Conservation (phyloP, 768 basidiomycete species). For the Collybia sp. region DNA sequence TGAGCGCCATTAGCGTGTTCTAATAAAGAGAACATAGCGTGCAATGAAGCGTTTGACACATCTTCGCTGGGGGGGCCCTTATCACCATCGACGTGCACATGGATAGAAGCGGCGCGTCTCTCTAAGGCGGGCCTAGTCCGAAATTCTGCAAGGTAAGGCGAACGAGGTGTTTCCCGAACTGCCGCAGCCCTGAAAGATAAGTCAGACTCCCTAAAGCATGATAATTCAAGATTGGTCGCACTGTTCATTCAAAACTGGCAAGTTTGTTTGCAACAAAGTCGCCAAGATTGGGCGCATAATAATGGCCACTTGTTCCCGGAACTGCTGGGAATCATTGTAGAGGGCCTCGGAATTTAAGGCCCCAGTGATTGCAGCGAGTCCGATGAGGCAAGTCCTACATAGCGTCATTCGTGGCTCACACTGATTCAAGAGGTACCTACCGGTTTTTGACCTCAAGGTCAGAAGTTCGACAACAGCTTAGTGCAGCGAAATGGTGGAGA, state of each 20-base stretch:
- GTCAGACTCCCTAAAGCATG: conserved; percentile 5
- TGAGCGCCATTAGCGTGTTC: conserved; percentile 76
- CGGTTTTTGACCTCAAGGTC: conserved; percentile 77
- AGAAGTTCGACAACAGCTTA: conserved; percentile 46
- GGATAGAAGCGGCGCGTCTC: conserved; percentile 84
- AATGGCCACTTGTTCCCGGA: conserved; percentile 62
- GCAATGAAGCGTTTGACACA: conserved; percentile 70
- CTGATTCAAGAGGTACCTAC: conserved; percentile 26
- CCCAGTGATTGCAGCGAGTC: conserved; percentile 76
- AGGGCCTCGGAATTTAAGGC: conserved; percentile 83
- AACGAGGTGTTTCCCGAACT: conserved; percentile 66
- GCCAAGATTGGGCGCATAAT: conserved; percentile 70
- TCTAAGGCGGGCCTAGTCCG: conserved; percentile 74
- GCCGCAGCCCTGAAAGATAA: conserved; percentile 41
- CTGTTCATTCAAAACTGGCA: conserved; percentile 64
- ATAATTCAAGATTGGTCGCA: conserved; percentile 28
- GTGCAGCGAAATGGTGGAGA: conserved; percentile 57
- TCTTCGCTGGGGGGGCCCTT: conserved; percentile 73
- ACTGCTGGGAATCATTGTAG: conserved; percentile 68
- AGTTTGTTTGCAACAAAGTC: conserved; percentile 59
- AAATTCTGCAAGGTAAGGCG: conserved; percentile 82
- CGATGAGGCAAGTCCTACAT: conserved; percentile 76
- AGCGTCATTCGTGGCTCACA: background rate
- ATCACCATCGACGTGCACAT: conserved; percentile 85
- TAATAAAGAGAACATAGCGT: conserved; percentile 66